phyloP scores from a whole-genome alignment of 495 filamentous ascomycete genomes.

The Clohesyomyces aquaticus region DNA sequence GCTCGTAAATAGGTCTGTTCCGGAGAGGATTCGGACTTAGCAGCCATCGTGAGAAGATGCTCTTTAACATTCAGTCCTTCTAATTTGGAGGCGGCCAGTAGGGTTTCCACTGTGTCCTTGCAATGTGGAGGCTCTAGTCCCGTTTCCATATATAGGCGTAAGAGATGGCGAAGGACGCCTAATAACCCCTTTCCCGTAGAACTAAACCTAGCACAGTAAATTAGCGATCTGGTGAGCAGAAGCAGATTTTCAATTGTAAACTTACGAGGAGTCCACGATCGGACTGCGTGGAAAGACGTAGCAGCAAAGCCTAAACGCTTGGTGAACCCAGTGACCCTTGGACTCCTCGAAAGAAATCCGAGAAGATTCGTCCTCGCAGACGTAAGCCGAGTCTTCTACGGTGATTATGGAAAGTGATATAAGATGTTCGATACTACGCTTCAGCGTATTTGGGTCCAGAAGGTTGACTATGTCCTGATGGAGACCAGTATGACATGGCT shows the following conservation, averaged over 20 bases:
- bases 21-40: slow-evolving; percentile 13
- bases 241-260: slow-evolving; percentile 12
- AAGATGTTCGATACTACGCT: slow-evolving; percentile 15
- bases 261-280: slow-evolving; percentile 16
- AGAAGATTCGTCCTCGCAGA: slow-evolving; percentile 9
- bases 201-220: slow-evolving; percentile 9
- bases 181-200: slow-evolving; percentile 18
- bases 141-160: slow-evolving; percentile 13
- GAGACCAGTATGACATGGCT: slow-evolving; percentile 10
- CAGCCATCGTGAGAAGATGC: slow-evolving; percentile 9
- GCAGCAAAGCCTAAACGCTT: slow-evolving; percentile 18
- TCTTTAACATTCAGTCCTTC: slow-evolving; percentile 15
- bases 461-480: slow-evolving; percentile 9
- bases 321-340: slow-evolving; percentile 8
- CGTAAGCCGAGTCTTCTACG: slow-evolving; percentile 11
- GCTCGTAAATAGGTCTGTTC: slow-evolving; percentile 14
- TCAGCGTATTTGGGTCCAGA: slow-evolving; percentile 13
- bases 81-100: slow-evolving; percentile 13
- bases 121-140: slow-evolving; percentile 10
- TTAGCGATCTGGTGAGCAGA: slow-evolving; percentile 16
- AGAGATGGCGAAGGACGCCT: slow-evolving; percentile 10
- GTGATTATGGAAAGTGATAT: slow-evolving; percentile 15
- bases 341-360: slow-evolving; percentile 3
- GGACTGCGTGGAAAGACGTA: slow-evolving; percentile 15
- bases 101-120: slow-evolving; percentile 12